Evolutionary conservation across 371 early-diverging fungal species (phyloP).

Genomic region (Syncephalastrum sp.): DNA sequence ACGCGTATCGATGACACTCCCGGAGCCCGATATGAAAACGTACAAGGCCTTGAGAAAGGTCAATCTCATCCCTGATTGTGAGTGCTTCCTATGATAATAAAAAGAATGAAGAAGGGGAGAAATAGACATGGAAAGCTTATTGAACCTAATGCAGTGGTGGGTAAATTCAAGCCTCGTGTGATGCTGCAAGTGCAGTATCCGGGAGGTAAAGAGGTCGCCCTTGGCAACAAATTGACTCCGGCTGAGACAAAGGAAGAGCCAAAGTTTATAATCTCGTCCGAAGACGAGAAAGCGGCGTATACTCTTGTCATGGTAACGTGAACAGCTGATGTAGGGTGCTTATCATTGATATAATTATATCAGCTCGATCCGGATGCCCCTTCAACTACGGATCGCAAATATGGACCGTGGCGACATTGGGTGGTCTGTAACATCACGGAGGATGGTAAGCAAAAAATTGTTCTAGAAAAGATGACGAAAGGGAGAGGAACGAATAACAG

Average conservation of each 20-base stretch:
- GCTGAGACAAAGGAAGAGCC: conserved; percentile 38
- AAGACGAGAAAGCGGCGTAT: conserved; percentile 40
- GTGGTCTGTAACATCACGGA: conserved; percentile 56
- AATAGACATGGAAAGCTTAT: neutral
- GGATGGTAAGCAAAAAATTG: conserved; percentile 9
- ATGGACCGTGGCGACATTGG: conserved; percentile 68
- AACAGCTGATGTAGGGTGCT: neutral
- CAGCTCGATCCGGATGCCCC: conserved; percentile 73
- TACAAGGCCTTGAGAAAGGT: conserved; percentile 42
- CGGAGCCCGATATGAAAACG: conserved; percentile 47
- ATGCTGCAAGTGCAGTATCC: conserved; percentile 45
- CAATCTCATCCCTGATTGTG: conserved; percentile 49
- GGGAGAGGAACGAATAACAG: too few relatives aligned
- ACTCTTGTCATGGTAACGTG: conserved; percentile 55
- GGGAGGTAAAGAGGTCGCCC: conserved; percentile 38
- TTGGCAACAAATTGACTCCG: conserved; percentile 50
- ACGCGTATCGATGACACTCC: conserved; percentile 42
- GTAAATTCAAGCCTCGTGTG: conserved; percentile 39
- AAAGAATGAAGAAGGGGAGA: neutral
- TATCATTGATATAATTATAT: neutral
- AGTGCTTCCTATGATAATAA: neutral
- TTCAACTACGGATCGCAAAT: conserved; percentile 47
- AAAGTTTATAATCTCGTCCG: conserved; percentile 33
- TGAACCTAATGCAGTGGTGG: conserved; percentile 19
- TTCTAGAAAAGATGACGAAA: neutral